These are phyloP conservation scores for Tulasnella sp. DNA, from an alignment of 768 basidiomycete genomes.

Conservation along the genomic window DNA sequence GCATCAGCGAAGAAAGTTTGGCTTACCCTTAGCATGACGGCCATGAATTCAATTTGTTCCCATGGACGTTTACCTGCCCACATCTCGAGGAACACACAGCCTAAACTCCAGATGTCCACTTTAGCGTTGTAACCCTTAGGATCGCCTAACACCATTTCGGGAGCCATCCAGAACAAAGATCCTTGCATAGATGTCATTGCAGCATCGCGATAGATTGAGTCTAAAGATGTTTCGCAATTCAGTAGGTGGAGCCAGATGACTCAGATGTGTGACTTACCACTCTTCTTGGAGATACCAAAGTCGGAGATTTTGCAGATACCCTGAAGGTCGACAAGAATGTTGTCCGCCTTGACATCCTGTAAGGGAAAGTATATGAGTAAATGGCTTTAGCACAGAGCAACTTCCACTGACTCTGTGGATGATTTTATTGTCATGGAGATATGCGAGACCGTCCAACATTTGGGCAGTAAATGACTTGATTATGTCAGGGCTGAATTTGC, in stretches of 20 bases:
- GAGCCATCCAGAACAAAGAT: constrained; percentile 99
- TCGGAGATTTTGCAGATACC: constrained; percentile 97
- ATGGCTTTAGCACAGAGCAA: background rate
- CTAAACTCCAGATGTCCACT: constrained; percentile 97
- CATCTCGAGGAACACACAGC: constrained; percentile 98
- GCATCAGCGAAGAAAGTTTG: constrained; percentile 9
- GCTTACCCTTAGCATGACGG: constrained; percentile 89
- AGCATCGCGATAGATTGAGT: constrained; percentile 63
- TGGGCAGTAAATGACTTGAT: constrained; percentile 87
- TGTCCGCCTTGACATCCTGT: constrained; percentile 94
- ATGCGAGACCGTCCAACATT: constrained; percentile 82
- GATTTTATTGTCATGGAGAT: constrained; percentile 83
- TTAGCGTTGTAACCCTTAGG: constrained; percentile 86
- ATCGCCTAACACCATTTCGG: constrained; percentile 79
- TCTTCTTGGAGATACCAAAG: constrained; percentile 96
- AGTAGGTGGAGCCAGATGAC: background rate
- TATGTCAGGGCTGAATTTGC: constrained; percentile 83
- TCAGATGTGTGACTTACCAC: constrained; percentile 22
- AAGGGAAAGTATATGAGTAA: constrained; percentile 8
- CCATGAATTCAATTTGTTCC: constrained; percentile 77
- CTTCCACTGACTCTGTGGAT: constrained; percentile 61
- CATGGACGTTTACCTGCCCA: constrained; percentile 95
- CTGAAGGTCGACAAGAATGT: constrained; percentile 85
- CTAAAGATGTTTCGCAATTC: constrained; percentile 26
- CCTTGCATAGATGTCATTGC: constrained; percentile 92